These are phyloP conservation scores for Nicotiana attenuata DNA, from an alignment of 257 asterid genomes.

Conservation along the genomic window DNA sequence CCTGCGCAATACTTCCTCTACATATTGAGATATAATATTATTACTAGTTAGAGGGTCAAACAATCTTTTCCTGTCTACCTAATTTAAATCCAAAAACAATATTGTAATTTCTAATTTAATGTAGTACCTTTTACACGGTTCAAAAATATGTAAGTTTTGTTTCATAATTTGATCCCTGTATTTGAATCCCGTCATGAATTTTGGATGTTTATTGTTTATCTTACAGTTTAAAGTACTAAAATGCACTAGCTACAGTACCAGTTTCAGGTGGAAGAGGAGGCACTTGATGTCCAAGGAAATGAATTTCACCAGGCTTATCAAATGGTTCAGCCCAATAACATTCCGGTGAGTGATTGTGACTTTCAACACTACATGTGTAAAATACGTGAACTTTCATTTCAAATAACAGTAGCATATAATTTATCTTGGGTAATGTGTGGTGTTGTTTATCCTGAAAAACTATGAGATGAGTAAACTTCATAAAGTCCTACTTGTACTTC, in stretches of 20 bases:
- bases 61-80: neutral
- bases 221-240: neutral
- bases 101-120: neutral
- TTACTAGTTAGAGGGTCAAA: neutral
- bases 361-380: neutral
- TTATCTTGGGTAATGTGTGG: neutral
- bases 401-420: neutral
- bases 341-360: conserved; percentile 14
- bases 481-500: too few relatives aligned
- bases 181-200: neutral
- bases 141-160: neutral
- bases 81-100: neutral
- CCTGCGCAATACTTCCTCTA: neutral
- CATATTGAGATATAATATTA: neutral
- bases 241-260: neutral
- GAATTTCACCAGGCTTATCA: conserved; percentile 9
- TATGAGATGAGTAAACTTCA: neutral
- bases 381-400: neutral
- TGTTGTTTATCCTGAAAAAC: neutral
- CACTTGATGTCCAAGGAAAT: neutral
- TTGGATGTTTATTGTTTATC: neutral
- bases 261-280: conserved; percentile 2
- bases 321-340: conserved; percentile 11
- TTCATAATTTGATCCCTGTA: neutral
- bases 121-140: neutral